These are phyloP conservation scores for Gossypium lobatum DNA, from an alignment of 441 rosid species.

Conservation along the genomic window DNA sequence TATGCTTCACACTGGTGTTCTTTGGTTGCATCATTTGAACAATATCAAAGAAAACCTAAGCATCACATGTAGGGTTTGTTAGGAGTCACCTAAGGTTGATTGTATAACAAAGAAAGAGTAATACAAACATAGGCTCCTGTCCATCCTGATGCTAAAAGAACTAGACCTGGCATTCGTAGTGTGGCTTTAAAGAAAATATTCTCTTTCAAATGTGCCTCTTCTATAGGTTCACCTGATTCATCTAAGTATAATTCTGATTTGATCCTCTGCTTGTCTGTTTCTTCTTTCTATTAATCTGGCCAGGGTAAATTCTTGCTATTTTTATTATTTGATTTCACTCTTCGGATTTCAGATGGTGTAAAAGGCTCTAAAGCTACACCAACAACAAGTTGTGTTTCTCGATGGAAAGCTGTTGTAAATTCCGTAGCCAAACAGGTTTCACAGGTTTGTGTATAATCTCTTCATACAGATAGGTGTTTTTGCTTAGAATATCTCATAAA, in stretches of 20 bases:
- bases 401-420: constrained; percentile 75
- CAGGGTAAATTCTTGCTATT: background rate
- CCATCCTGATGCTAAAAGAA: background rate
- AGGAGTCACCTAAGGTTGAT: background rate
- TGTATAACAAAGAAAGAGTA: background rate
- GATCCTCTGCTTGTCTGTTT: constrained; percentile 3
- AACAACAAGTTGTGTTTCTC: constrained; percentile 43
- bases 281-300: background rate
- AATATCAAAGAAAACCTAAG: background rate
- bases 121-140: background rate
- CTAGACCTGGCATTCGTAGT: background rate
- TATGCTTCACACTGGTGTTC: background rate
- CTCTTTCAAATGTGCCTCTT: background rate
- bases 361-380: constrained; percentile 37
- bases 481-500: background rate
- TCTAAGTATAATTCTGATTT: background rate
- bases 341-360: constrained; percentile 44
- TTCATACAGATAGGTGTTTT: background rate
- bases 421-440: constrained; percentile 83
- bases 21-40: background rate
- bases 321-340: constrained; percentile 7
- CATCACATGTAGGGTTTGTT: background rate
- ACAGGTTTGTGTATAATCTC: constrained; percentile 51
- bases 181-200: background rate
- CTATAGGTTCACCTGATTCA: background rate